Evolutionary conservation across 495 filamentous ascomycete genomes (phyloP), one percentile per base, ranked within the genome.

Genomic region (Saxophila tyrrhenica): DNA sequence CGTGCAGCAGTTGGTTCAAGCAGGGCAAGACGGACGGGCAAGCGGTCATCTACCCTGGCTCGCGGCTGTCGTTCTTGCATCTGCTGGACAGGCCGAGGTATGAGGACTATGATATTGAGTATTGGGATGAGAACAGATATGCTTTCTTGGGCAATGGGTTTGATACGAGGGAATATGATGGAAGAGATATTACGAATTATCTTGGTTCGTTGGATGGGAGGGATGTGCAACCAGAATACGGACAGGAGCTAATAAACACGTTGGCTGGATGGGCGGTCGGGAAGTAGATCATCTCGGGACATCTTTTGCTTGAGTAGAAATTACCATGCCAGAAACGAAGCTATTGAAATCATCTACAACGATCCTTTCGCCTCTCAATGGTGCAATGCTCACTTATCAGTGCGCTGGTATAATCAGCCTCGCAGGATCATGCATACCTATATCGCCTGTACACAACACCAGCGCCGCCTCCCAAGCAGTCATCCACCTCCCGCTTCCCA

Each of bases 81-180:
- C 52, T 72, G 47, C 48, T 75, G 67, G 54, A 59, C 47, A 21
- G 51, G 21, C 65, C 67, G 25, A 46, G 69, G 46, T 70, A 65
- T 58, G 72, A 74, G 51, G 72, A 74, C 50, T 74, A 62, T 54
- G 65, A 70, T 20, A 68, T 73, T 10, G 62, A 63, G 52, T 72
- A 68, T 50, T 64, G 61, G 60, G 64, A 64, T 45, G 56, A 58
- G 22, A 72, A 72, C 55, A 35, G 64, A 21, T 75, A 70, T 61
- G 54, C 60, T 1, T 75, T 67, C 48, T 48, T 73, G 56, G 72
- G 72, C 9, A 75, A 73, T 60, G 72, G 72, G 1, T 73, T 73
- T 52, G 54, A 66, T 48, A 59, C 50, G 29, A 52, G 66, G 44
- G 68, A 70, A 51, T 57, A 55, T 38, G 68, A 70, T 58, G 68